phyloP scores from a whole-genome alignment of 371 early-diverging fungal genomes.

The Coemansia sp. region DNA sequence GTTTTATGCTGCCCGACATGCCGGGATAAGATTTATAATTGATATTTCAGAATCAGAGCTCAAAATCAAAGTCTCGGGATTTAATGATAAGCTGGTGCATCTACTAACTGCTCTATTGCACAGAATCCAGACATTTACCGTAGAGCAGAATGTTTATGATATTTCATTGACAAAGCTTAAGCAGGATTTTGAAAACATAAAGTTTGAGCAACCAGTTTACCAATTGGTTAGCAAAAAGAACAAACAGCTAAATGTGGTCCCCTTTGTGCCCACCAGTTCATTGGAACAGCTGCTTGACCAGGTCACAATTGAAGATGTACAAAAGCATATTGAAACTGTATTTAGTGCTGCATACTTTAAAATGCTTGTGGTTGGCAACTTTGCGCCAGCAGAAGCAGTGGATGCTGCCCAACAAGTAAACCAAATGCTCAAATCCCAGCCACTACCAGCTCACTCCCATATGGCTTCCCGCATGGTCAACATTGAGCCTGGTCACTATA shows the following conservation, averaged over 20 bases:
- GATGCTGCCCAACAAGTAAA: neutral
- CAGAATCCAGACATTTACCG: neutral
- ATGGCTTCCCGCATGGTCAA: neutral
- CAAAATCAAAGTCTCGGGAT: constrained; percentile 6
- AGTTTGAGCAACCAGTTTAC: constrained; percentile 53
- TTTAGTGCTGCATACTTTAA: neutral
- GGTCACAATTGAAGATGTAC: constrained; percentile 2
- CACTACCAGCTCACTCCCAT: neutral
- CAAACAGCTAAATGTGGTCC: neutral
- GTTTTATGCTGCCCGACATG: neutral
- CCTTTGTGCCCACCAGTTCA: neutral
- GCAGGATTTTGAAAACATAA: constrained; percentile 65
- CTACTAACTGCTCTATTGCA: constrained; percentile 10
- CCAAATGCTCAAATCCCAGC: neutral
- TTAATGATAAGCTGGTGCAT: constrained; percentile 16
- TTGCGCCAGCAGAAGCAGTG: neutral
- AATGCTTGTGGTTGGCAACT: constrained; percentile 11
- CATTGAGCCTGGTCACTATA: constrained; percentile 55
- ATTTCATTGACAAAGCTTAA: constrained; percentile 67
- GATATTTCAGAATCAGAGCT: neutral
- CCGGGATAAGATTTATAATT: neutral
- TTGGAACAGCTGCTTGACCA: neutral
- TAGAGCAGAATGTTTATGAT: constrained; percentile 52
- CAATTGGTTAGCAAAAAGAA: neutral
- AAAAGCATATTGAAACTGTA: neutral